Evolutionary conservation across 345 rosid species (phyloP).

Genomic region (Eucalyptus curtisii): DNA sequence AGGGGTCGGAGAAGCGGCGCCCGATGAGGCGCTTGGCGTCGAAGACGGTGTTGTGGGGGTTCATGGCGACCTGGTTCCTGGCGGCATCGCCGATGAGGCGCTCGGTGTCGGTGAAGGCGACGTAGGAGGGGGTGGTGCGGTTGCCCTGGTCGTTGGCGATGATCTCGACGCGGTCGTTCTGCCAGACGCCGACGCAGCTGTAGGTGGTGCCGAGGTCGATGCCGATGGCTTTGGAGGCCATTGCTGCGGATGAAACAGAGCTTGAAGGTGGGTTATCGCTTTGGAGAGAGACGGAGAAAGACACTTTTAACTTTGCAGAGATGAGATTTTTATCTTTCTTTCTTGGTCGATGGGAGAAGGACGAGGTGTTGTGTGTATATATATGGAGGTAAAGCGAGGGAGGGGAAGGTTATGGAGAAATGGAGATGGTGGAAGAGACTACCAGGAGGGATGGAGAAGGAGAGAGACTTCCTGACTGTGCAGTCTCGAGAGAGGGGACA

Average conservation of each 20-base stretch:
- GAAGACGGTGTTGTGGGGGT: constrained; percentile 17
- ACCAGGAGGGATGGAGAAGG: background rate
- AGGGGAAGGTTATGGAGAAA: background rate
- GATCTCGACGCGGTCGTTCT: constrained; percentile 17
- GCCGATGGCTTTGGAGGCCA: background rate
- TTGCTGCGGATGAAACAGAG: background rate
- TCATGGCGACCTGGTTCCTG: constrained; percentile 20
- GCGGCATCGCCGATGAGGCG: constrained; percentile 16
- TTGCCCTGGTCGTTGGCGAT: constrained; percentile 18
- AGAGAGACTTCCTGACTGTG: background rate
- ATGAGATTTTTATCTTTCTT: background rate
- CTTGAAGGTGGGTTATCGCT: background rate
- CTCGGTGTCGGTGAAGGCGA: constrained; percentile 22
- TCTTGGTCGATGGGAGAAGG: background rate
- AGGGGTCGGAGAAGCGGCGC: constrained; percentile 8
- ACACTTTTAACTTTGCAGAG: background rate
- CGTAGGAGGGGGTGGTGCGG: constrained; percentile 18
- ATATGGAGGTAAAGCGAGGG: background rate
- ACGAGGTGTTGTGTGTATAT: background rate
- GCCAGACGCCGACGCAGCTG: constrained; percentile 15
- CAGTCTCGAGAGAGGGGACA: background rate
- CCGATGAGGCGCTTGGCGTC: constrained; percentile 18
- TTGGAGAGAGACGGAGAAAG: background rate
- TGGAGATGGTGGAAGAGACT: background rate
- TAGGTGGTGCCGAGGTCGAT: constrained; percentile 18